Evolutionary conservation across 805 yeast genomes (phyloP).

Genomic region (Brettanomyces anomalus): DNA sequence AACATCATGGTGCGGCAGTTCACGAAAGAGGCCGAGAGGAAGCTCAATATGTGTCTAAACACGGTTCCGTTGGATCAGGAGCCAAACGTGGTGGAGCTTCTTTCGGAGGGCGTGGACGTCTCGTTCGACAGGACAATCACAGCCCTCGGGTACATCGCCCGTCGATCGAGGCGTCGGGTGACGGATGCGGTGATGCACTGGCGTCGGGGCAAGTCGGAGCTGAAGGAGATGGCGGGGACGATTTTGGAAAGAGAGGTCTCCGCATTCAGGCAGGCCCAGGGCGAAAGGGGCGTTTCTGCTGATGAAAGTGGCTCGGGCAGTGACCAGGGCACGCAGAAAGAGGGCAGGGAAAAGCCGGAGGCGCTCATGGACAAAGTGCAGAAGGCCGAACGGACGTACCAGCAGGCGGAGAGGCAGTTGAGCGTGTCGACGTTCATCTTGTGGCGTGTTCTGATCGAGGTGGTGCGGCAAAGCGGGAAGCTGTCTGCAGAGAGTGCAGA

Average conservation of each 20-base stretch:
- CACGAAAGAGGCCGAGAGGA: constrained; percentile 87
- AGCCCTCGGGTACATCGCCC: constrained; percentile 84
- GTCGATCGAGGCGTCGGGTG: constrained; percentile 86
- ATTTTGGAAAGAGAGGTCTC: constrained; percentile 34
- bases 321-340: no score
- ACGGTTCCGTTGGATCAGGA: constrained; percentile 58
- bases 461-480: constrained; percentile 65
- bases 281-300: background rate
- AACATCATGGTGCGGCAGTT: constrained; percentile 94
- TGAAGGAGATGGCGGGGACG: constrained; percentile 56
- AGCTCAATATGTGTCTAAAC: constrained; percentile 62
- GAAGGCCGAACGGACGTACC: constrained; percentile 53
- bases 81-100: constrained; percentile 67
- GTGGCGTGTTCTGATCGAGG: constrained; percentile 87
- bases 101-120: constrained; percentile 82
- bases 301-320: background rate
- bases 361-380: constrained; percentile 21
- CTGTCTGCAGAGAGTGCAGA: constrained; percentile 61
- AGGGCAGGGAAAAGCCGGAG: background rate
- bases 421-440: constrained; percentile 79
- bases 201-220: constrained; percentile 90
- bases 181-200: constrained; percentile 98
- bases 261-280: constrained; percentile 14
- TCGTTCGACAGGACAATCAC: constrained; percentile 78
- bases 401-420: constrained; percentile 81